Conservation (phyloP, 179 eudicot species). For the Silene noctiflora region DNA sequence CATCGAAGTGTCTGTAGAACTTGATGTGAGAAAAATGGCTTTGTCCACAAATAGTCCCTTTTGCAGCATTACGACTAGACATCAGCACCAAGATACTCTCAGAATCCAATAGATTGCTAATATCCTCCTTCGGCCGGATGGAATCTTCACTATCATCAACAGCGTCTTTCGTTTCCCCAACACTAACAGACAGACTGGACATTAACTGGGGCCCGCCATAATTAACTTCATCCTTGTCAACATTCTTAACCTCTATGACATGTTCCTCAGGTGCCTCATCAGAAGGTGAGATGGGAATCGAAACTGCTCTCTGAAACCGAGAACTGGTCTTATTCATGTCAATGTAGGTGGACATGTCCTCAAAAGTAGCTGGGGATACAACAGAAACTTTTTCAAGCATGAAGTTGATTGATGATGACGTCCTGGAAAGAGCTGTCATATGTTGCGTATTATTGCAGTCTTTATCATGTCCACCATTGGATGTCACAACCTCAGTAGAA, state of each 20-base stretch:
- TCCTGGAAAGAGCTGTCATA: slow-evolving; percentile 38
- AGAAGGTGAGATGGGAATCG: slow-evolving; percentile 26
- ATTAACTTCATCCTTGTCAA: slow-evolving; percentile 35
- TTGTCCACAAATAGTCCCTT: slow-evolving; percentile 77
- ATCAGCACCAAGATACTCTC: slow-evolving; percentile 87
- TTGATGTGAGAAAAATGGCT: slow-evolving; percentile 83
- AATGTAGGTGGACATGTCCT: slow-evolving; percentile 37
- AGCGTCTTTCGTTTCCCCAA: slow-evolving; percentile 29
- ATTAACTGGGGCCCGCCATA: slow-evolving; percentile 21
- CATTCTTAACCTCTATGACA: slow-evolving; percentile 35
- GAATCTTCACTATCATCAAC: slow-evolving; percentile 42
- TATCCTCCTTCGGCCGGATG: slow-evolving; percentile 43
- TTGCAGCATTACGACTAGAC: slow-evolving; percentile 67
- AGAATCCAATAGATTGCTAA: slow-evolving; percentile 60
- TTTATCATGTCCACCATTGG: slow-evolving; percentile 42
- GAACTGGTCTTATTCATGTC: slow-evolving; percentile 32
- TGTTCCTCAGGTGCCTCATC: slow-evolving; percentile 29
- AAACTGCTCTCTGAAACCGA: slow-evolving; percentile 26
- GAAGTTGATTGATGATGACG: slow-evolving; percentile 47
- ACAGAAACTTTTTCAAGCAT: slow-evolving; percentile 46
- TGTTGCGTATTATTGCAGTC: slow-evolving; percentile 41
- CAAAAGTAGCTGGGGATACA: slow-evolving; percentile 39
- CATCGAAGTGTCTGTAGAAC: slow-evolving; percentile 81
- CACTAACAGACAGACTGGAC: slow-evolving; percentile 11
- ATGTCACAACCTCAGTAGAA: slow-evolving; percentile 7